Conservation (phyloP, 163 green algal genomes). For the Smithsoniella earleae region DNA sequence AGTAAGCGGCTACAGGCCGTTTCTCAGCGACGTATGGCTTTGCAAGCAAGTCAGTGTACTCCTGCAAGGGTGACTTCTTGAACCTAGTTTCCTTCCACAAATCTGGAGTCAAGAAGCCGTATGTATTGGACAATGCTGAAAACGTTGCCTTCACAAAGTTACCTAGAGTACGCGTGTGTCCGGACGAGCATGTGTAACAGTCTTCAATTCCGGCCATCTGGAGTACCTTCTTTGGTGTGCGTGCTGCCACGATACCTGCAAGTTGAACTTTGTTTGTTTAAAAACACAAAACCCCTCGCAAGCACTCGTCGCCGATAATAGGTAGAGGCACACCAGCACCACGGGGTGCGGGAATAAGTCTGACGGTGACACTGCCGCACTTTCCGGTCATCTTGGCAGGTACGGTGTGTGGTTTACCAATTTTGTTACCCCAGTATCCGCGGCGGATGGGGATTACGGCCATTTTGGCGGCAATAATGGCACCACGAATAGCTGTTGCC, state of each 20-base stretch:
- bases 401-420: slow-evolving; percentile 90
- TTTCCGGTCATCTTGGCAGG: slow-evolving; percentile 87
- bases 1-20: background rate
- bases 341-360: slow-evolving; percentile 89
- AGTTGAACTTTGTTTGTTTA: too few relatives aligned
- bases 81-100: slow-evolving; percentile 93
- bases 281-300: too few relatives aligned
- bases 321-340: slow-evolving; percentile 60
- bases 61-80: slow-evolving; percentile 72
- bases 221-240: slow-evolving; percentile 98
- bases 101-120: slow-evolving; percentile 95
- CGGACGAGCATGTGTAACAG: slow-evolving; percentile 94
- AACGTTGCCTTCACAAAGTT: slow-evolving; percentile 99
- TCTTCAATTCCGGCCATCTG: slow-evolving; percentile 99
- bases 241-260: slow-evolving; percentile 84
- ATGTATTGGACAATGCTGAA: slow-evolving; percentile 75
- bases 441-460: slow-evolving; percentile 83
- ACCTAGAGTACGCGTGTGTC: slow-evolving; percentile 91
- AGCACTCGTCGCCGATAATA: too few relatives aligned
- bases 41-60: slow-evolving; percentile 77
- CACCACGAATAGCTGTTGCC: slow-evolving; percentile 90
- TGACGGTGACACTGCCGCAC: slow-evolving; percentile 90
- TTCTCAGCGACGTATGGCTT: slow-evolving; percentile 51
- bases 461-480: slow-evolving; percentile 98
- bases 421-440: slow-evolving; percentile 99